Percentiles rank a stretch among this genome's conserved stretches.
These are phyloP conservation scores for Paramecium bursaria DNA, from an alignment of 73 alveolate species.

Conservation along the genomic window DNA sequence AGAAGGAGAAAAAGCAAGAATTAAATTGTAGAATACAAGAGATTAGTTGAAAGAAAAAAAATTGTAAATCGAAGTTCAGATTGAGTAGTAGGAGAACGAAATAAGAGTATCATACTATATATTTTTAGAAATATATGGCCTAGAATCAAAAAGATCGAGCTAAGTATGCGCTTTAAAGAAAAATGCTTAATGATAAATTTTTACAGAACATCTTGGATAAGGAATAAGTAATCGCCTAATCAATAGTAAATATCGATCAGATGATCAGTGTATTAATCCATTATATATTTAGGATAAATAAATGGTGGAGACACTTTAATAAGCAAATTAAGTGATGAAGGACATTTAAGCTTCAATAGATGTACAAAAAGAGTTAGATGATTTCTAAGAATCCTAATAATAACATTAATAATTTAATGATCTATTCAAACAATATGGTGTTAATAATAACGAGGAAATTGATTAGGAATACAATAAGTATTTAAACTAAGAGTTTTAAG, in stretches of 20 bases:
- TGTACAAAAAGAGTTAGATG: conserved; percentile 13
- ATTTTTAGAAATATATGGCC: neutral
- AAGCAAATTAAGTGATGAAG: conserved; percentile 22
- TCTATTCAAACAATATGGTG: conserved; percentile 22
- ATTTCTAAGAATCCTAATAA: conserved; percentile 10
- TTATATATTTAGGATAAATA: conserved; percentile 14
- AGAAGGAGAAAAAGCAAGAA: conserved; percentile 36
- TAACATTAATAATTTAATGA: conserved; percentile 10
- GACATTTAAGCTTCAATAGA: conserved; percentile 34
- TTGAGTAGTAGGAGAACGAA: conserved; percentile 1
- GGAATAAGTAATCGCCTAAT: conserved; percentile 15
- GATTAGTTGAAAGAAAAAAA: conserved; percentile 26
- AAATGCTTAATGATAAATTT: conserved; percentile 22
- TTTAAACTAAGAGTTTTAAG: neutral
- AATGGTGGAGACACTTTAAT: conserved; percentile 18
- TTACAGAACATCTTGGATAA: conserved; percentile 18
- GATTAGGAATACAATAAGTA: conserved; percentile 25
- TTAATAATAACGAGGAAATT: conserved; percentile 25
- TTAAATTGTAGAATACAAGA: conserved; percentile 20
- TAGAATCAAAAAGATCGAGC: conserved; percentile 20
- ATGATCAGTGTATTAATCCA: neutral
- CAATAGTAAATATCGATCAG: conserved; percentile 12
- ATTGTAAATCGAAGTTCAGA: neutral
- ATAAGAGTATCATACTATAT: neutral
- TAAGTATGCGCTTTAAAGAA: conserved; percentile 36